Evolutionary conservation across 805 yeast genomes (phyloP), one percentile per base, ranked within the genome.

Genomic region (Cyberlindnera bimundalis): DNA sequence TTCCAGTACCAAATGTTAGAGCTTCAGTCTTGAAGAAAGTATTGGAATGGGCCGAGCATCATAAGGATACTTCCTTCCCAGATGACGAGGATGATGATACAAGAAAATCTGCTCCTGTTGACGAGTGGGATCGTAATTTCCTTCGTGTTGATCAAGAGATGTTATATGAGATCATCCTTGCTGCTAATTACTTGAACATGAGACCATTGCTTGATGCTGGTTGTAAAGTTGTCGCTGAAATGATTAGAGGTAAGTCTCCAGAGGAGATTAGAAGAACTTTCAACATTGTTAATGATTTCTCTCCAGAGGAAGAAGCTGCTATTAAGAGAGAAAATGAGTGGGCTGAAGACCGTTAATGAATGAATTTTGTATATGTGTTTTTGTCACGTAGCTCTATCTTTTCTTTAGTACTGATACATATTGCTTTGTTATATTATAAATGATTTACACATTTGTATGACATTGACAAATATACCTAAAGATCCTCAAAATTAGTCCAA

Each of bases 31-130:
- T 91, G 65, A 79, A 84, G 61, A 88, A 89, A 60, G 91, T 91
- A n/a, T 71, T 91, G 39, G 96, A 91, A 60, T 91, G 96, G 95
- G 89, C 96, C 56, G 95, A 86, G 58, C 93, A 91, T 62, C 96
- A 91, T 70, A 84, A 82, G 62, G 89, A 86, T 59, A 76, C 84
- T 9, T 71, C 70, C 15, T 81, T 81, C 64, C 85, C 86, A 15
- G 88, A 81, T 47, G 90, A 82, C 39, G 87, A 79, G 43, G 96
- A 87, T 48, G 90, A 84, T 39, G 95, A 87, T 52, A 76, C 86
- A 18, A 79, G 84, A 61, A 86, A 85, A 59, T 74, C 91, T n/a
- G 88, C 89, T 2, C 96, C 96, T 4, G 88, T 91, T 37, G 91
- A 84, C 47, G 89, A 89, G 34, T 91, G 98, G 98, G 98, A 91